Evolutionary conservation across 805 yeast genomes (phyloP), one percentile per base, ranked within the genome.

Genomic region (Osmozyma mogii): DNA sequence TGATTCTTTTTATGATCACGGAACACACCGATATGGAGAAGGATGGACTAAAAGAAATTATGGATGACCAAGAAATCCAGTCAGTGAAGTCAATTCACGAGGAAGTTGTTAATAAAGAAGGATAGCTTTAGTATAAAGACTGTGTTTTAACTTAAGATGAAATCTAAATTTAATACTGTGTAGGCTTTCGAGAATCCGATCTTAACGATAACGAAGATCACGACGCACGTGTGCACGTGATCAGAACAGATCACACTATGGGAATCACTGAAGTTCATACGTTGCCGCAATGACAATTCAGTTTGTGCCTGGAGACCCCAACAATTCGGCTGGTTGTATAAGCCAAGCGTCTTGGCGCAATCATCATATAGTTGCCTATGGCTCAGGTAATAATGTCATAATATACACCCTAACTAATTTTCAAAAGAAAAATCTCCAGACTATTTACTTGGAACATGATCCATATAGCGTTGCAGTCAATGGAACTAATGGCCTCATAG

Each of bases 271-370:
- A n/a, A n/a, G n/a, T n/a, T n/a, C n/a, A n/a, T n/a, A n/a, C n/a
- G n/a, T n/a, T n/a, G n/a, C n/a, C n/a, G n/a, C 26, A 15, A 76
- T 79, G 85, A 62, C 80, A 4, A 52, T 82, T 31, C 74, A 74
- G 34, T 78, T 82, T 46, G 72, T 84, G 25, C 96, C 96, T 2
- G 96, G 96, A 2, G 84, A 83, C 48, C 92, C 92, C 12, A 81
- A 78, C 49, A 54, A 61, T 25, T 50, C 71, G 1, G 63, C 61
- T 9, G 71, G 70, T 40, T 60, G 84, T 1, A 69, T 75, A 15
- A 61, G 73, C 23, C 78, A 75, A 36, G 70, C 65, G 5, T 56
- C 59, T 22, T 85, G 95, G 95, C 74, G 73, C 32, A 63, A 65
- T 8, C 74, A 72, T 35, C 70, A 74, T 29, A 54, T 85, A 2